Evolutionary conservation across 106 monocot genomes (phyloP), one percentile per base, ranked within the genome.

Genomic region (Posidonia australis): DNA sequence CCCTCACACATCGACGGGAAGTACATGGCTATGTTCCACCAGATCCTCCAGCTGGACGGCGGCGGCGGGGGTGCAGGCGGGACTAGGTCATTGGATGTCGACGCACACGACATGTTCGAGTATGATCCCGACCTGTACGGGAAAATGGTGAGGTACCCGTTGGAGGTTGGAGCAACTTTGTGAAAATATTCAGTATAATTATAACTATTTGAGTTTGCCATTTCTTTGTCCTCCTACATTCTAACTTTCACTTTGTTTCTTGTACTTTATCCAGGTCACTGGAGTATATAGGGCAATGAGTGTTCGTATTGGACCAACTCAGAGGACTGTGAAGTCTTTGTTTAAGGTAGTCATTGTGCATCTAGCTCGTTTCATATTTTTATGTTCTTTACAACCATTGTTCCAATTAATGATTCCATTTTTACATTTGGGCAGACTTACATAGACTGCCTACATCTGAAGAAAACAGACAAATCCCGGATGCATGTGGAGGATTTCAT

Each of bases 381-480:
- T 10, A 26, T 51, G 49, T 19, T 51, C n/a, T n/a, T n/a, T n/a
- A n/a, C n/a, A n/a, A n/a, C n/a, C n/a, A n/a, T n/a, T n/a, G n/a
- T n/a, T n/a, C n/a, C n/a, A n/a, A n/a, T n/a, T 51, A 51, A 17
- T 20, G 20, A 51, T 14, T 51, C 49, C 0, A 9, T 51, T 5
- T 19, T 51, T 51, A 55, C 12, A 36, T 80, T 25, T 27, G 66
- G 10, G 19, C 80, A 98, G 96, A 98, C 96, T 58, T 98, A 98
- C 64, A 98, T 98, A 43, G 96, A 90, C 69, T 98, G 96, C 70
- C 90, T 98, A 66, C 96, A 98, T 74, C 51, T 98, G 45, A 91
- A 91, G 80, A 98, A 87, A 81, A 90, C 82, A 10, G 96, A 91
- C 46, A 90, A 90, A 69, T 87, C 90, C 29, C 74, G 78, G 29